Percentiles rank a stretch among this genome's conserved stretches.
phyloP scores from a whole-genome alignment of 306 rosid genomes.

The Biancaea sappan region DNA sequence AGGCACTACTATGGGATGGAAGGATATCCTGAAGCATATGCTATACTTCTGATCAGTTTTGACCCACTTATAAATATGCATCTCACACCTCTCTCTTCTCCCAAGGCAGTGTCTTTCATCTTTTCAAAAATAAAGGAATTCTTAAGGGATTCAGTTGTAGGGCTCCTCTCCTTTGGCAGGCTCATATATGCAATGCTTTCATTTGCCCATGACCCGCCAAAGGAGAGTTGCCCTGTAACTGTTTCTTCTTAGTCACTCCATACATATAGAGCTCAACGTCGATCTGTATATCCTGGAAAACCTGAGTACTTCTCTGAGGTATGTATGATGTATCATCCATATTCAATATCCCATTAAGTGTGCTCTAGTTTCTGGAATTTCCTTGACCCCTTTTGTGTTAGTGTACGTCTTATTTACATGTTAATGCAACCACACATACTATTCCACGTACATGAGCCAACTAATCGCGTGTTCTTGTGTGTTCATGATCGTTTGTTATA shows the following conservation, averaged over 20 bases:
- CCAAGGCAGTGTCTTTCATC: not conserved
- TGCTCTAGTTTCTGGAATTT: not conserved
- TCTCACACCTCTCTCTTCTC: not conserved
- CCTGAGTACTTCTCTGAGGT: constrained; percentile 4
- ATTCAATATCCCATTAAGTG: not conserved
- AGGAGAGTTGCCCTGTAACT: constrained; percentile 89
- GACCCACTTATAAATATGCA: constrained; percentile 27
- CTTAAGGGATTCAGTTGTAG: constrained; percentile 56
- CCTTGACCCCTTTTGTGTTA: too few species aligned
- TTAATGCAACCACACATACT: too few species aligned
- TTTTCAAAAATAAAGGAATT: too few species aligned
- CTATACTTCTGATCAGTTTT: constrained; percentile 28
- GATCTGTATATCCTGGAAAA: not conserved
- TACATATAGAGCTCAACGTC: not conserved
- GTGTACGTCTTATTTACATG: too few species aligned
- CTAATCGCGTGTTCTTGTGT: too few species aligned
- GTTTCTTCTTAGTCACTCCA: constrained; percentile 47
- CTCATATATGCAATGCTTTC: not conserved
- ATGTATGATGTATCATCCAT: not conserved
- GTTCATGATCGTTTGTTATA: not conserved
- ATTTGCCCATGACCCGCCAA: constrained; percentile 55
- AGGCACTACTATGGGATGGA: constrained; percentile 18
- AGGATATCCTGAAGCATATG: constrained; percentile 65
- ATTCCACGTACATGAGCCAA: too few species aligned
- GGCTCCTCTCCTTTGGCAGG: constrained; percentile 78